Conservation (phyloP, 768 basidiomycete genomes). For the Leccinum uliginosum region DNA sequence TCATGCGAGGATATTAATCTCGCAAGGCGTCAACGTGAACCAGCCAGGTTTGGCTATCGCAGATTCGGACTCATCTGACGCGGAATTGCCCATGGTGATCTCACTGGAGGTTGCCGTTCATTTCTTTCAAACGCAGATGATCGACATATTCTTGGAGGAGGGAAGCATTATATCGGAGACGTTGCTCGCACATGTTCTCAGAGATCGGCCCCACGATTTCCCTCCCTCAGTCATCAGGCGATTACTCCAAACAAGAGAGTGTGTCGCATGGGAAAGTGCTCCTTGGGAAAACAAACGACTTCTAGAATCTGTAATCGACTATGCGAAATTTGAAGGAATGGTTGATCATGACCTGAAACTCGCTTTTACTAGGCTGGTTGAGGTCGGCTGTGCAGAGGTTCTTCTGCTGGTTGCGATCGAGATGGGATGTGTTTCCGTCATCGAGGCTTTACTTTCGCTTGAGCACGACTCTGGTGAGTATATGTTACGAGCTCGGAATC, state of each 20-base stretch:
- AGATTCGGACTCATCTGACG: neutral
- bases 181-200: neutral
- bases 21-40: neutral
- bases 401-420: constrained; percentile 7
- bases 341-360: neutral
- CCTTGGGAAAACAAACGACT: neutral
- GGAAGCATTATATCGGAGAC: neutral
- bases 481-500: rapidly evolving
- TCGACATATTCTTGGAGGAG: neutral
- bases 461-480: neutral
- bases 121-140: neutral
- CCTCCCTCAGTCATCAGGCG: neutral
- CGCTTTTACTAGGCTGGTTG: neutral
- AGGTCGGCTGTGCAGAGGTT: neutral
- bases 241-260: neutral
- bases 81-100: neutral
- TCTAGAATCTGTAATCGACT: neutral
- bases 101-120: neutral
- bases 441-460: neutral
- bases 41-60: neutral
- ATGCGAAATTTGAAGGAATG: neutral
- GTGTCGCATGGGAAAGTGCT: neutral
- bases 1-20: neutral
- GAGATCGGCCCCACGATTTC: neutral
- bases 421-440: neutral